Evolutionary conservation across 139 green algal genomes (phyloP).

Genomic region (Chloropicon primus): DNA sequence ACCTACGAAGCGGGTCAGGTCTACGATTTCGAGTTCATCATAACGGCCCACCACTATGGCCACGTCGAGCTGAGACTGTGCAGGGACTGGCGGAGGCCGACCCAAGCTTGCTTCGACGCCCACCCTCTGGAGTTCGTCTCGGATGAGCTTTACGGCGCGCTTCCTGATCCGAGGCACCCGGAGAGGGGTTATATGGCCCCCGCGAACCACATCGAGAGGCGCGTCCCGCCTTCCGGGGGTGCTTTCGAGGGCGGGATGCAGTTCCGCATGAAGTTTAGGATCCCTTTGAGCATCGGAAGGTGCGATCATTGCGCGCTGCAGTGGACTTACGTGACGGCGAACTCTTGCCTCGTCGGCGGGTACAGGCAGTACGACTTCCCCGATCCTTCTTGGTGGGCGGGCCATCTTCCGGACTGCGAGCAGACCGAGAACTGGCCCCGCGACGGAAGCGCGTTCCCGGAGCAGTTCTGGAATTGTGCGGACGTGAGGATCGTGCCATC

Average conservation of each 20-base stretch:
- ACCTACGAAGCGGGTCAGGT: neutral
- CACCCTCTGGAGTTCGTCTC: neutral
- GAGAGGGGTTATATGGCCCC: neutral
- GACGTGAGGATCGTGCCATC: neutral
- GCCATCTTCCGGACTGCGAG: neutral
- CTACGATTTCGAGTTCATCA: conserved; percentile 5
- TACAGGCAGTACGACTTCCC: neutral
- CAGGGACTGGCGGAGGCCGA: neutral
- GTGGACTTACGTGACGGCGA: conserved; percentile 3
- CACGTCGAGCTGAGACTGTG: conserved; percentile 1
- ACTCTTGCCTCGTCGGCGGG: neutral
- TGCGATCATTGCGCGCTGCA: conserved; percentile 6
- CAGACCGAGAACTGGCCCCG: neutral
- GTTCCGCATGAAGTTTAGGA: neutral
- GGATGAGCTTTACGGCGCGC: neutral
- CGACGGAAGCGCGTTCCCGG: neutral
- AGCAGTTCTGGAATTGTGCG: conserved; percentile 2
- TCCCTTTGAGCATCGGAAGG: neutral
- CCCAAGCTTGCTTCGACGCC: neutral
- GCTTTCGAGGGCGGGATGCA: neutral
- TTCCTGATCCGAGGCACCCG: neutral
- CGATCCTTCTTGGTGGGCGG: neutral
- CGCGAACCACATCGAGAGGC: neutral
- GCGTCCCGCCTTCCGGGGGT: neutral
- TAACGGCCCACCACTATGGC: conserved; percentile 3